Conservation (phyloP, 441 rosid species). For the Euphorbia corollata region DNA sequence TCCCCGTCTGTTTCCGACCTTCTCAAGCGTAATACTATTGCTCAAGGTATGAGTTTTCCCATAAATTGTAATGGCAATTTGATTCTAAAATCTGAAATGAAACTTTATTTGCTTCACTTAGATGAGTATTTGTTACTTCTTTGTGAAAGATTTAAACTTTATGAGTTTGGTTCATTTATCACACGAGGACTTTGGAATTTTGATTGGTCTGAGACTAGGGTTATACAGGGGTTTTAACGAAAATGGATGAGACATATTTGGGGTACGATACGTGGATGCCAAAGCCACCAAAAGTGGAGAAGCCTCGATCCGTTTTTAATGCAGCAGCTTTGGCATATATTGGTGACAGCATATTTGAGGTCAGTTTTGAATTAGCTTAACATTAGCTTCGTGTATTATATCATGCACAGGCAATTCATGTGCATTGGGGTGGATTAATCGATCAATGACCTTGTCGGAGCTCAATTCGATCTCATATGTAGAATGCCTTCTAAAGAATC, state of each 20-base stretch:
- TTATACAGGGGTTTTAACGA: slow-evolving; percentile 22
- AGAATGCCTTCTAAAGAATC: not conserved
- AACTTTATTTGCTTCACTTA: not conserved
- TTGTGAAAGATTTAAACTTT: not conserved
- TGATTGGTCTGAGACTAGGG: not conserved
- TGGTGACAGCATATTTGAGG: slow-evolving; percentile 84
- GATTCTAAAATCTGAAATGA: not conserved
- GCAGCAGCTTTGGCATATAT: slow-evolving; percentile 72
- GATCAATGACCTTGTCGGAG: not conserved
- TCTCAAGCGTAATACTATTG: slow-evolving; percentile 35
- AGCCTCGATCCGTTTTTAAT: slow-evolving; percentile 67
- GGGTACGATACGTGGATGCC: slow-evolving; percentile 81
- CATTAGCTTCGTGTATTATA: not conserved
- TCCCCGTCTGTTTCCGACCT: slow-evolving; percentile 34
- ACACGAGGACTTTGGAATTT: not conserved
- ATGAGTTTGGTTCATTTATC: not conserved
- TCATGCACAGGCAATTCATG: not conserved
- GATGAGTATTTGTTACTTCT: not conserved
- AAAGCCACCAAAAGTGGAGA: slow-evolving; percentile 66
- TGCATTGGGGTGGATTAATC: not conserved
- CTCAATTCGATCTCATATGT: not conserved
- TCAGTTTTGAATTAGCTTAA: slow-evolving; percentile 20
- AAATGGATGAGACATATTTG: slow-evolving; percentile 39
- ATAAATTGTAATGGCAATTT: not conserved
- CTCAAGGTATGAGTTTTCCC: slow-evolving; percentile 26